phyloP scores from a whole-genome alignment of 257 asterid species.

The Schizonepeta tenuifolia region DNA sequence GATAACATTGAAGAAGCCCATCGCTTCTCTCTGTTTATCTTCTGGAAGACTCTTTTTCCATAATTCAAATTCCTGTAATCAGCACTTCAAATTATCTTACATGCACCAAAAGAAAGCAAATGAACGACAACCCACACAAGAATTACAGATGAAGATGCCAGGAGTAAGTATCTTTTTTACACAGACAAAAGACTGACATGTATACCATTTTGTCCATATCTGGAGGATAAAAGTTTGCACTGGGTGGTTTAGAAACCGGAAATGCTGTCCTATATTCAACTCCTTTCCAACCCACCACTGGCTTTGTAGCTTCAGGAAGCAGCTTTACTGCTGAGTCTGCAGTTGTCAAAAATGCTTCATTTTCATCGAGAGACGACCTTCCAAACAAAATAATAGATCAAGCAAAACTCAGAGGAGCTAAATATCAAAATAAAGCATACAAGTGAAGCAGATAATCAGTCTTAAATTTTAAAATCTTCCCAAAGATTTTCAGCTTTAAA shows the following conservation, averaged over 20 bases:
- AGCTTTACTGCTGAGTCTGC: conserved; percentile 88
- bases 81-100: background rate
- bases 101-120: background rate
- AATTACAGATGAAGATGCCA: conserved; percentile 9
- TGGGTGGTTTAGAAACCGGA: conserved; percentile 77
- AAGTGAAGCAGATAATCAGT: conserved; percentile 26
- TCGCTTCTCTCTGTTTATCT: conserved; percentile 80
- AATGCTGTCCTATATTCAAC: conserved; percentile 75
- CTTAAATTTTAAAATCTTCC: background rate
- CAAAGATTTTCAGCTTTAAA: background rate
- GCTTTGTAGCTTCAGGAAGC: conserved; percentile 74
- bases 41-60: conserved; percentile 83
- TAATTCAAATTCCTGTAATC: conserved; percentile 74
- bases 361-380: conserved; percentile 94
- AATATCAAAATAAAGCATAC: conserved; percentile 3
- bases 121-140: conserved; percentile 5
- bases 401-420: conserved; percentile 30
- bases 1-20: conserved; percentile 79
- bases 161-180: background rate
- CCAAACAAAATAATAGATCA: conserved; percentile 30
- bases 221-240: conserved; percentile 95
- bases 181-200: conserved; percentile 22
- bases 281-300: conserved; percentile 86
- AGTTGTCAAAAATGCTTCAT: conserved; percentile 87
- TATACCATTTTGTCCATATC: conserved; percentile 94